Evolutionary conservation across 164 flowering plant genomes (phyloP).

Genomic region (Stephania japonica): DNA sequence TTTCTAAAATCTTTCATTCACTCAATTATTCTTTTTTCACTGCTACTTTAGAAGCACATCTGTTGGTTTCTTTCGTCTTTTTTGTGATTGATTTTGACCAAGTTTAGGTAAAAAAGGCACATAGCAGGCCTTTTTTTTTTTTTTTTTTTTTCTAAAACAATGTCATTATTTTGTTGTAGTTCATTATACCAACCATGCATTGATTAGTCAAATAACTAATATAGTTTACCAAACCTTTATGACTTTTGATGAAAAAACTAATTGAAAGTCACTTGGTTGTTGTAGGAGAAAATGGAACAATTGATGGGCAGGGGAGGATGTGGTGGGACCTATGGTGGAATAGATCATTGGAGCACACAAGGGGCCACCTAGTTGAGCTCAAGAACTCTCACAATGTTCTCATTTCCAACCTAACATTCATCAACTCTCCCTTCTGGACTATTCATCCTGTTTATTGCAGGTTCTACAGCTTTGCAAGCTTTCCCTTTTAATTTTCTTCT

Average conservation of each 20-base stretch:
- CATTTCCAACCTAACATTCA: conserved; percentile 81
- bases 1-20: too few relatives aligned
- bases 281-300: conserved; percentile 86
- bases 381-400: conserved; percentile 72
- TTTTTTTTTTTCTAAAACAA: too few relatives aligned
- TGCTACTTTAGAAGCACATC: too few relatives aligned
- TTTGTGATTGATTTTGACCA: too few relatives aligned
- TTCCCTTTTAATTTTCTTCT: background rate
- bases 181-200: background rate
- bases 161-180: too few relatives aligned
- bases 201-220: background rate
- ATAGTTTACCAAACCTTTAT: background rate
- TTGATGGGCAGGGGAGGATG: conserved; percentile 94
- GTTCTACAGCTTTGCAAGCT: conserved; percentile 24
- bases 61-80: too few relatives aligned
- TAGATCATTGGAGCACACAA: conserved; percentile 72
- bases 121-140: too few relatives aligned
- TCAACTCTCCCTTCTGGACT: conserved; percentile 96
- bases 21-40: too few relatives aligned
- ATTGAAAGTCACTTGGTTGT: conserved; percentile 2
- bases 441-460: conserved; percentile 97
- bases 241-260: background rate
- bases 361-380: conserved; percentile 91
- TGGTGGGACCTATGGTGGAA: conserved; percentile 99
- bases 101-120: too few relatives aligned